Percentiles rank a stretch among this genome's conserved stretches.
phyloP scores from a whole-genome alignment of 1,139 yeast genomes.

The Blastobotrys serpentis region DNA sequence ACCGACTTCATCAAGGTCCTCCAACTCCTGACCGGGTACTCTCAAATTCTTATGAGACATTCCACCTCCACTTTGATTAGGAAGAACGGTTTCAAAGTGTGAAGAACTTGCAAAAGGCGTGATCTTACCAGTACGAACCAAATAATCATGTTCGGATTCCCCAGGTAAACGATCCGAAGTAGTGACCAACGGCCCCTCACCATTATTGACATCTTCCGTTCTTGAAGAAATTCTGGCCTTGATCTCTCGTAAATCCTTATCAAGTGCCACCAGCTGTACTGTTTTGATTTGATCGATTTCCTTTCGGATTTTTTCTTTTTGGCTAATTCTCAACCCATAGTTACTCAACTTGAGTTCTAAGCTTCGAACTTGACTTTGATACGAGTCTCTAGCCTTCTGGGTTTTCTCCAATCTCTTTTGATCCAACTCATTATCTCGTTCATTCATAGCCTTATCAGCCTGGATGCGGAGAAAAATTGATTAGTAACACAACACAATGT shows the following conservation, averaged over 20 bases:
- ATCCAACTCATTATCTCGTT: slow-evolving; percentile 72
- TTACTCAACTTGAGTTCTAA: slow-evolving; percentile 51
- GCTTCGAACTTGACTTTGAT: slow-evolving; percentile 45
- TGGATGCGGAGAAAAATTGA: slow-evolving; percentile 31
- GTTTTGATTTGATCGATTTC: slow-evolving; percentile 55
- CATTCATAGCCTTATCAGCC: slow-evolving; percentile 62
- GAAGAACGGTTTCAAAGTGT: slow-evolving; percentile 43
- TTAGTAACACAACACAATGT: slow-evolving; percentile 8
- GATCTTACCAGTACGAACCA: slow-evolving; percentile 85
- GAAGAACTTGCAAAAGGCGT: slow-evolving; percentile 86
- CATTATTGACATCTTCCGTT: slow-evolving; percentile 22
- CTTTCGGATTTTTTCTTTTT: slow-evolving; percentile 51
- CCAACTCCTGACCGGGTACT: slow-evolving; percentile 45
- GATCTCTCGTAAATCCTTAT: slow-evolving; percentile 67
- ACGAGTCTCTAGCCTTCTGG: slow-evolving; percentile 40
- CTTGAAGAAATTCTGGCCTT: slow-evolving; percentile 47
- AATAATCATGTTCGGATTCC: slow-evolving; percentile 75
- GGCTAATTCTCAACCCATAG: slow-evolving; percentile 65
- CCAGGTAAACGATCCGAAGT: slow-evolving; percentile 49
- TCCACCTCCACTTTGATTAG: slow-evolving; percentile 8
- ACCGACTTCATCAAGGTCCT: slow-evolving; percentile 26
- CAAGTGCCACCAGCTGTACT: slow-evolving; percentile 53
- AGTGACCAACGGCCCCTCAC: slow-evolving; percentile 18
- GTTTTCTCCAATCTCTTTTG: slow-evolving; percentile 70
- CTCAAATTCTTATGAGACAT: slow-evolving; percentile 46